phyloP scores from a whole-genome alignment of 495 filamentous ascomycete genomes.

The Amorphotheca resinae region DNA sequence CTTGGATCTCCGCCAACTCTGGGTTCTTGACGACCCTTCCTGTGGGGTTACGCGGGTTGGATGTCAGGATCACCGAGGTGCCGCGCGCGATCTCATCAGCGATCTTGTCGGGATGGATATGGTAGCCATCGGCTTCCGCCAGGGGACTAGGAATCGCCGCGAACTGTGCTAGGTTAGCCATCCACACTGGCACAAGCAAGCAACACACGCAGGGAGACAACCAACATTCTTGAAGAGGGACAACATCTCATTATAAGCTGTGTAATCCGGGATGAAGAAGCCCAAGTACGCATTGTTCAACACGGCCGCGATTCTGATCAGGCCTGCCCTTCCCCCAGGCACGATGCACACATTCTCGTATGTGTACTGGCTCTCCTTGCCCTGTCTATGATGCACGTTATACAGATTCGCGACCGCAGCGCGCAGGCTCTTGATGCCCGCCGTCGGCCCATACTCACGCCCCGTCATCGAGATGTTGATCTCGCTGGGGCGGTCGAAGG shows the following conservation, averaged over 20 bases:
- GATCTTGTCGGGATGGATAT: conserved; percentile 86
- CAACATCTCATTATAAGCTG: conserved; percentile 94
- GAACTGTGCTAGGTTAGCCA: conserved; percentile 41
- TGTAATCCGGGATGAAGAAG: conserved; percentile 71
- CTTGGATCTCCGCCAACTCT: conserved; percentile 75
- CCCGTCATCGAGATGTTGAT: conserved; percentile 66
- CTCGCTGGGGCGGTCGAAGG: conserved; percentile 71
- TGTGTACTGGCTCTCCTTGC: conserved; percentile 83
- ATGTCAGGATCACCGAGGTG: conserved; percentile 79
- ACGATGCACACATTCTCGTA: conserved; percentile 99
- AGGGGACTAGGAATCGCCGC: conserved; percentile 82
- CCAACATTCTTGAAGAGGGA: conserved; percentile 35
- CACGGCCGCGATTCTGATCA: conserved; percentile 91
- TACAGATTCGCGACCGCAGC: conserved; percentile 87
- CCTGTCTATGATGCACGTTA: conserved; percentile 82
- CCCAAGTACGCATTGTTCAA: conserved; percentile 83
- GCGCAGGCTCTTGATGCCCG: conserved; percentile 82
- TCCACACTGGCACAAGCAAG: not conserved
- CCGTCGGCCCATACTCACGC: conserved; percentile 86
- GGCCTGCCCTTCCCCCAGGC: conserved; percentile 79
- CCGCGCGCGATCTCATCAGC: conserved; percentile 81
- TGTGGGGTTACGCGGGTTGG: conserved; percentile 96
- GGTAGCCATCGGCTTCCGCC: conserved; percentile 70
- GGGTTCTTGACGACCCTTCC: conserved; percentile 71
- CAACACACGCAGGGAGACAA: conserved; percentile 1